phyloP scores from a whole-genome alignment of 768 basidiomycete genomes.

The Auricularia sp. region DNA sequence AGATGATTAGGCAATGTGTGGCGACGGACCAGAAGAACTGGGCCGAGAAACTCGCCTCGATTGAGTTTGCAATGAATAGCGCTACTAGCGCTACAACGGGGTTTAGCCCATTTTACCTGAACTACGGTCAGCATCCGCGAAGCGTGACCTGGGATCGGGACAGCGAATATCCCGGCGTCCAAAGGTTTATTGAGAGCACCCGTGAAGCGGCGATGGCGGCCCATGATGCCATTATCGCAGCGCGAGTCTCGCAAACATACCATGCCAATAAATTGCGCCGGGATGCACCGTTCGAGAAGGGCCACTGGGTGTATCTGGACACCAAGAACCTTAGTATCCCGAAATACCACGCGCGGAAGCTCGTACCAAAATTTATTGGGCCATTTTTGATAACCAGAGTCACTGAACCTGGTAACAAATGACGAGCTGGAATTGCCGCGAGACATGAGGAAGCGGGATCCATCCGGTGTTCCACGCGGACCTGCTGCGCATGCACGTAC shows the following conservation, averaged over 20 bases:
- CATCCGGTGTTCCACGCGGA: conserved; percentile 28
- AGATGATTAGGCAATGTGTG: conserved; percentile 24
- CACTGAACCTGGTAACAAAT: conserved; percentile 10
- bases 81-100: conserved; percentile 18
- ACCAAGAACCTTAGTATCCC: conserved; percentile 28
- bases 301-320: conserved; percentile 27
- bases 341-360: conserved; percentile 25
- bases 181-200: conserved; percentile 14
- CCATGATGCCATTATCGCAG: conserved; percentile 4
- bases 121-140: conserved; percentile 21
- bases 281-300: conserved; percentile 19
- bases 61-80: conserved; percentile 26
- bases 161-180: background rate
- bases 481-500: conserved; percentile 19
- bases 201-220: conserved; percentile 13
- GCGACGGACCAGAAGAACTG: conserved; percentile 20
- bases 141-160: conserved; percentile 8
- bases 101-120: conserved; percentile 23
- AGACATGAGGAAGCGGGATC: conserved; percentile 20
- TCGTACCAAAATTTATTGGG: conserved; percentile 30
- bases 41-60: conserved; percentile 8
- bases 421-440: conserved; percentile 19
- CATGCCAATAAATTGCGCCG: conserved; percentile 20
- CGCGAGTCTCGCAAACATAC: conserved; percentile 21
- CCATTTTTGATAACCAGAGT: conserved; percentile 23